Evolutionary conservation across 768 basidiomycete species (phyloP), one percentile per base, ranked within the genome.

Genomic region (Boletellus sp.): DNA sequence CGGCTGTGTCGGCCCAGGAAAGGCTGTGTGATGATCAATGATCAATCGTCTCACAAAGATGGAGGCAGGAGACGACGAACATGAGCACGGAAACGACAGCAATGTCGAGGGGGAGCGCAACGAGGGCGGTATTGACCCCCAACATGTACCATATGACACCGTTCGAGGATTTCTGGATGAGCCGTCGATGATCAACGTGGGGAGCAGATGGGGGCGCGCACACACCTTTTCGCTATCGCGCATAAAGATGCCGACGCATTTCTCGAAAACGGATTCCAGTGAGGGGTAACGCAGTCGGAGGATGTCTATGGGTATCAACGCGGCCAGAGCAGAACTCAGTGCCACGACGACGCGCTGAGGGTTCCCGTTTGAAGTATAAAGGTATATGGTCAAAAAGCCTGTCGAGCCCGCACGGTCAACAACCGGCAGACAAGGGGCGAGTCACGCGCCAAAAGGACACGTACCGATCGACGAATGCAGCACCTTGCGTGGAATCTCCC

Each of bases 1-100:
- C 94, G 16, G 92, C 84, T 1, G 94, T 95, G 67, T 96, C 94
- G 0, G 91, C 93, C 94, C 94, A 96, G 28, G 92, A 93, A 42
- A 96, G 82, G 53, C 93, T 95, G 59, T 33, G 31, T 0, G 19
- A 12, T 17, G 20, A 34, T 22, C 15, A 16, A 48, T 9, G 7
- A 17, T 47, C 24, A 45, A 31, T 8, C 23, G 32, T 3, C 24
- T 28, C n/a, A 3, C 26, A 34, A 23, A 53, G 3, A 50, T n/a
- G 16, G 26, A 17, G 7, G 8, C 6, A 34, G 23, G 23, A 34
- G 36, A 23, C 31, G n/a, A 76, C 87, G 59, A 65, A 90, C 93
- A 93, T 90, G 56, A 94, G 77, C 56, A 96, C 87, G 7, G 92
- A 79, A 13, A 95, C 83, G n/a, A 89, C 82, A 11, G 93, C 93